phyloP scores from a whole-genome alignment of 179 eudicot species.

The Gypsophila paniculata region DNA sequence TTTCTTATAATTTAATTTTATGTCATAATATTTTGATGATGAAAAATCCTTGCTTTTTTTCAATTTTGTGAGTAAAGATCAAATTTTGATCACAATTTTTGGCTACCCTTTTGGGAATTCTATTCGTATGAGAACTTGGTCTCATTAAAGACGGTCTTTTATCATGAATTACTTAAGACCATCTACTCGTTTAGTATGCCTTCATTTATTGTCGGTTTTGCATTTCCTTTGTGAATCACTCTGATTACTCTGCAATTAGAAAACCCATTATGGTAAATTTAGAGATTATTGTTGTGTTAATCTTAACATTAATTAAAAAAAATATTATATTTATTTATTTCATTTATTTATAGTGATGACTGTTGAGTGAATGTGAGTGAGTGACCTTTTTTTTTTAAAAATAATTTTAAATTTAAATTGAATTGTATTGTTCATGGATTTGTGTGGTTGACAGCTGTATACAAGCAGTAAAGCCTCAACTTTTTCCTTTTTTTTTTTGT shows the following conservation, averaged over 20 bases:
- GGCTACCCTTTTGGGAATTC: conserved; percentile 2
- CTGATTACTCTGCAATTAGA: not conserved
- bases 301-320: not conserved
- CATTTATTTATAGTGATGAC: not conserved
- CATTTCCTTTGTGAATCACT: not conserved
- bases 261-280: conserved; percentile 6
- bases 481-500: conserved; percentile 8
- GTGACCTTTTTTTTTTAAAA: conserved; percentile 9
- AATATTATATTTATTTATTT: not conserved
- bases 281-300: not conserved
- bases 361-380: conserved; percentile 12
- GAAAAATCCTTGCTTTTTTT: too few species aligned
- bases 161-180: too few species aligned
- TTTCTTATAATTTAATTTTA: not conserved
- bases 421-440: not conserved
- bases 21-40: too few species aligned
- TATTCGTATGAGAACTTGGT: not conserved
- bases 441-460: conserved; percentile 33
- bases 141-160: too few species aligned
- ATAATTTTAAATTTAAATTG: not conserved
- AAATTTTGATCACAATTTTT: not conserved
- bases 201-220: too few species aligned
- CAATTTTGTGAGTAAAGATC: not conserved
- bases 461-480: conserved; percentile 19
- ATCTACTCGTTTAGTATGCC: too few species aligned